A percentile compares a stretch with the other conserved stretches of the same genome.
These are phyloP conservation scores for Arctium minus DNA, from an alignment of 129 eudicot species.

Conservation along the genomic window DNA sequence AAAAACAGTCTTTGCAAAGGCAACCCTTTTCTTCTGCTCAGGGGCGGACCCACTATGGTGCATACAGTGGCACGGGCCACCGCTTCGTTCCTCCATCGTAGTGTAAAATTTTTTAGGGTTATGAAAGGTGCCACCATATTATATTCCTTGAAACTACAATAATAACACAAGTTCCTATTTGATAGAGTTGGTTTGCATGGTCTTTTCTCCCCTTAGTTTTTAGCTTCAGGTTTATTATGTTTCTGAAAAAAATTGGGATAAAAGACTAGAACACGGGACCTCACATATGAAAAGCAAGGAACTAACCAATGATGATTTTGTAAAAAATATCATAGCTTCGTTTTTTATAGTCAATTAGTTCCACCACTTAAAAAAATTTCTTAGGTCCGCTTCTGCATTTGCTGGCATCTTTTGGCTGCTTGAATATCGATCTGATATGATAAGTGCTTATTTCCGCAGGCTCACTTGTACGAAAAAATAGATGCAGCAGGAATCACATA, in stretches of 20 bases:
- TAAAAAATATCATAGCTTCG: not conserved
- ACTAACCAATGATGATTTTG: not conserved
- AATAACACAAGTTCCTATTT: not conserved
- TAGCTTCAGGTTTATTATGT: not conserved
- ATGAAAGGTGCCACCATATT: not conserved
- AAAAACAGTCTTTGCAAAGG: not conserved
- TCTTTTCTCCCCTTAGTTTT: not conserved
- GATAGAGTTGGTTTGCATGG: not conserved
- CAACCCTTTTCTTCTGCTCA: not conserved
- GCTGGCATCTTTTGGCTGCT: not conserved
- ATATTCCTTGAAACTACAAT: not conserved
- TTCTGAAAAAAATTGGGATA: not conserved
- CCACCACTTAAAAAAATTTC: too few species aligned
- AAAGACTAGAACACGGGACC: not conserved
- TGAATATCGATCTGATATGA: not conserved
- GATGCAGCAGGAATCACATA: slow-evolving; percentile 76
- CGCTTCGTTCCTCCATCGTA: too few species aligned
- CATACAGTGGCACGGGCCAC: too few species aligned
- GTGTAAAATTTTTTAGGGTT: not conserved
- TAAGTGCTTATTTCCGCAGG: slow-evolving; percentile 38
- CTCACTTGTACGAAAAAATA: slow-evolving; percentile 56
- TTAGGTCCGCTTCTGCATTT: not conserved
- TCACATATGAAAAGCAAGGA: not conserved
- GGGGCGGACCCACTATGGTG: not conserved
- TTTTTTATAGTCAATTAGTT: not conserved